These are phyloP conservation scores for Rhizopus sp. DNA, from an alignment of 371 early-diverging fungal species.

Conservation along the genomic window DNA sequence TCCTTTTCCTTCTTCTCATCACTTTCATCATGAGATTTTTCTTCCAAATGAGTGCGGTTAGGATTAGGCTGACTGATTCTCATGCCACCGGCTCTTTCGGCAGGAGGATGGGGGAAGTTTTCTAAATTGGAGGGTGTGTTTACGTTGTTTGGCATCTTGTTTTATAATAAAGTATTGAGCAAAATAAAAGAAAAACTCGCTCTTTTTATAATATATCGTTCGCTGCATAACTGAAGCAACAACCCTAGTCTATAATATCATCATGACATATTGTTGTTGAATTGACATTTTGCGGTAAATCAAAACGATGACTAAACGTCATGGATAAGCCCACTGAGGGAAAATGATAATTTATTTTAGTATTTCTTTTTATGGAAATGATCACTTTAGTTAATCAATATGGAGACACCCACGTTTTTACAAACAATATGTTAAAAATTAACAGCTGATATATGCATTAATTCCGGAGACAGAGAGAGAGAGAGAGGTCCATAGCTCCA, in stretches of 20 bases:
- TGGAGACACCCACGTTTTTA: too few relatives aligned
- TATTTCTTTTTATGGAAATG: too few relatives aligned
- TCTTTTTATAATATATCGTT: constrained; percentile 2
- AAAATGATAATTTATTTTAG: too few relatives aligned
- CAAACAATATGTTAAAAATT: too few relatives aligned
- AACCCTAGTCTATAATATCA: constrained; percentile 3
- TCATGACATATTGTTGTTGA: constrained; percentile 10
- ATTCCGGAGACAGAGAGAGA: too few relatives aligned
- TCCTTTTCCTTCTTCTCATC: constrained; percentile 2
- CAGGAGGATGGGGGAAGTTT: constrained; percentile 12
- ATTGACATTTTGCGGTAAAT: too few relatives aligned
- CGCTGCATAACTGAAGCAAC: constrained; percentile 10
- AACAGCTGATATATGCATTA: too few relatives aligned
- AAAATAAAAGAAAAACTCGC: neutral
- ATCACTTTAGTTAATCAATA: too few relatives aligned
- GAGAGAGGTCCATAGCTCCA: too few relatives aligned
- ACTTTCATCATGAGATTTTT: constrained; percentile 7
- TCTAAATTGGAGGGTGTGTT: neutral
- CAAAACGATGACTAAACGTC: too few relatives aligned
- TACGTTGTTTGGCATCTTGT: constrained; percentile 11
- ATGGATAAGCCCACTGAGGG: too few relatives aligned
- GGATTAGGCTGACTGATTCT: constrained; percentile 25
- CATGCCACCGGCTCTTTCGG: constrained; percentile 28
- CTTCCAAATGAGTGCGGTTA: constrained; percentile 17
- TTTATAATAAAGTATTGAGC: constrained; percentile 4